phyloP scores from a whole-genome alignment of 441 rosid genomes.

The Erodium trifolium region DNA sequence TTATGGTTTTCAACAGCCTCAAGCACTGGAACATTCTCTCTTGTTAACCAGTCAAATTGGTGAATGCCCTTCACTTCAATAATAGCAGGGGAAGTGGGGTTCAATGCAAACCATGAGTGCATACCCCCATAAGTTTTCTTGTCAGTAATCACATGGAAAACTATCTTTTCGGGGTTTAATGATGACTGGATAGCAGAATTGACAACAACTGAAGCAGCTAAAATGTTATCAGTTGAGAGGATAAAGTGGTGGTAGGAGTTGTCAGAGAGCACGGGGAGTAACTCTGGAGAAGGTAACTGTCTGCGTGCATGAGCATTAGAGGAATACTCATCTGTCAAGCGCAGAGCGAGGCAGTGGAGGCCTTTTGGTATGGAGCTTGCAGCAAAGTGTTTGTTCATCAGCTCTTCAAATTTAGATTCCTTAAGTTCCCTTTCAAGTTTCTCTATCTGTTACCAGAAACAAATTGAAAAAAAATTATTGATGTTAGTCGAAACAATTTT shows the following conservation, averaged over 20 bases:
- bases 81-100: constrained; percentile 75
- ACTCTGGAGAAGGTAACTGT: constrained; percentile 94
- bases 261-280: constrained; percentile 85
- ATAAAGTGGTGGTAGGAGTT: constrained; percentile 82
- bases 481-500: neutral
- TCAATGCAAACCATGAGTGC: constrained; percentile 99
- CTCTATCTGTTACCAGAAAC: constrained; percentile 55
- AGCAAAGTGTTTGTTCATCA: constrained; percentile 96
- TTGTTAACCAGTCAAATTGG: constrained; percentile 97
- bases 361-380: constrained; percentile 98
- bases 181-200: constrained; percentile 78
- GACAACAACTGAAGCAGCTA: constrained; percentile 99
- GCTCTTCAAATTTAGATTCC: constrained; percentile 82
- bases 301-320: constrained; percentile 97
- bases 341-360: constrained; percentile 86
- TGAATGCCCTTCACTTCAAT: constrained; percentile 95
- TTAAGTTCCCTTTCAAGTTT: constrained; percentile 75
- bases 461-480: neutral
- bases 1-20: constrained; percentile 93
- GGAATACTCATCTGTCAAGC: constrained; percentile 94
- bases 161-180: constrained; percentile 75
- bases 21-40: constrained; percentile 97
- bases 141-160: constrained; percentile 94
- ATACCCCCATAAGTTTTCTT: constrained; percentile 99
- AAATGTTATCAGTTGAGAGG: constrained; percentile 83